A percentile compares a stretch with the other conserved stretches of the same genome.
Evolutionary conservation across 2,329 filamentous ascomycete species (phyloP).

Genomic region (Trichoderma lentiforme): DNA sequence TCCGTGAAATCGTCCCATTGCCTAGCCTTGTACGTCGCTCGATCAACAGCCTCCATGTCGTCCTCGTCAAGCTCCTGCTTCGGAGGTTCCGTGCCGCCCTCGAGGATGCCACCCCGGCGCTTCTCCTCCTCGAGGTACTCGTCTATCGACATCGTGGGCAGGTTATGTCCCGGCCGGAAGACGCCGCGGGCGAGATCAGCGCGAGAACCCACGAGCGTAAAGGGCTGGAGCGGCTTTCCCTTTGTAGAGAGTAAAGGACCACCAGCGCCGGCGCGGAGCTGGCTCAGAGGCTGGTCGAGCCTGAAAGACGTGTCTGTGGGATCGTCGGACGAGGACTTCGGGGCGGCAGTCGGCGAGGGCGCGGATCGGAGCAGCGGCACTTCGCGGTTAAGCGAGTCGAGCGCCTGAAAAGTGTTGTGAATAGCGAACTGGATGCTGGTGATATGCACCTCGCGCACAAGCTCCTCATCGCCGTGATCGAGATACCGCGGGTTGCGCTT

Average conservation of each 20-base stretch:
- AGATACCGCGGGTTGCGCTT: conserved; percentile 49
- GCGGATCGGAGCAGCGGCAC: conserved; percentile 75
- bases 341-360: conserved; percentile 50
- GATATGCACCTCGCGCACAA: conserved; percentile 74
- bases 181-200: conserved; percentile 75
- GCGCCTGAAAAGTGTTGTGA: conserved; percentile 77
- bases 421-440: conserved; percentile 69
- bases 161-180: conserved; percentile 84
- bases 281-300: conserved; percentile 63
- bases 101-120: conserved; percentile 79
- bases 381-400: conserved; percentile 87
- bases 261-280: conserved; percentile 47
- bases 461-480: conserved; percentile 73
- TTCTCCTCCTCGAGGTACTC: conserved; percentile 94
- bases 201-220: conserved; percentile 77
- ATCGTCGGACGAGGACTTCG: background rate
- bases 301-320: conserved; percentile 59
- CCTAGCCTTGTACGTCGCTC: conserved; percentile 87
- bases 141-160: conserved; percentile 97
- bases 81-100: conserved; percentile 77
- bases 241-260: conserved; percentile 73
- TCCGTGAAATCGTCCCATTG: conserved; percentile 95
- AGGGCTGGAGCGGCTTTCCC: conserved; percentile 86
- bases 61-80: conserved; percentile 81
- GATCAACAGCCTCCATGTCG: conserved; percentile 80